Percentiles rank a stretch among this genome's conserved stretches.
Evolutionary conservation across 2,329 filamentous ascomycete species (phyloP).

Genomic region (Venturia asperata): DNA sequence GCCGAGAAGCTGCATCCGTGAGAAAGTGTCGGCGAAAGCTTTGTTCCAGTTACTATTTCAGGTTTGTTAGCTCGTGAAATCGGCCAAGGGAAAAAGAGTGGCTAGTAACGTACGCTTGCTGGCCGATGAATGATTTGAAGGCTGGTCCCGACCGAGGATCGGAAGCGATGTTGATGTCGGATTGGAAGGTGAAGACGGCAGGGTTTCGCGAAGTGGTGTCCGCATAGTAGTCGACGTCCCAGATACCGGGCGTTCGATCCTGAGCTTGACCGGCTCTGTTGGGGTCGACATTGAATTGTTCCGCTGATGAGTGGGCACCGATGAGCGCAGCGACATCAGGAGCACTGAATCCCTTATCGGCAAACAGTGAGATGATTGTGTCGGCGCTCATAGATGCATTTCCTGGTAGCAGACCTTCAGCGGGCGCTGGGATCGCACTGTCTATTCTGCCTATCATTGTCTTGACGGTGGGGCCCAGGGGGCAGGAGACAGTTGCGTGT

Average conservation of each 20-base stretch:
- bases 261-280: slow-evolving; percentile 22
- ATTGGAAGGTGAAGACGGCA: slow-evolving; percentile 10
- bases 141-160: slow-evolving; percentile 15
- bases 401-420: slow-evolving; percentile 28
- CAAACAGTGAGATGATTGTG: slow-evolving; percentile 42
- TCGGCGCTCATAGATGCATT: slow-evolving; percentile 32
- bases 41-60: slow-evolving; percentile 6
- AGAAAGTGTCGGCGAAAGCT: slow-evolving; percentile 14
- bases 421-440: slow-evolving; percentile 14
- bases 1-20: slow-evolving; percentile 9
- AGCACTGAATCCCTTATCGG: slow-evolving; percentile 45
- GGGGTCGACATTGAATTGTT: slow-evolving; percentile 41
- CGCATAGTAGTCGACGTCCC: slow-evolving; percentile 25
- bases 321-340: slow-evolving; percentile 47
- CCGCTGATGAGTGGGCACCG: slow-evolving; percentile 46
- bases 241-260: slow-evolving; percentile 21
- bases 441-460: slow-evolving; percentile 32
- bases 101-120: slow-evolving; percentile 8
- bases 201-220: slow-evolving; percentile 22
- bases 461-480: slow-evolving; percentile 45
- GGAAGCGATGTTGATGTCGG: slow-evolving; percentile 13
- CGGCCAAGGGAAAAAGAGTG: too few relatives aligned
- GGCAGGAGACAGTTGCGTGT: slow-evolving; percentile 44
- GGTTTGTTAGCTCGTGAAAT: background rate
- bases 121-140: slow-evolving; percentile 10